A percentile compares a stretch with the other conserved stretches of the same genome.
Conservation (phyloP, 2,329 filamentous ascomycete species). For the Monilinia polystroma region DNA sequence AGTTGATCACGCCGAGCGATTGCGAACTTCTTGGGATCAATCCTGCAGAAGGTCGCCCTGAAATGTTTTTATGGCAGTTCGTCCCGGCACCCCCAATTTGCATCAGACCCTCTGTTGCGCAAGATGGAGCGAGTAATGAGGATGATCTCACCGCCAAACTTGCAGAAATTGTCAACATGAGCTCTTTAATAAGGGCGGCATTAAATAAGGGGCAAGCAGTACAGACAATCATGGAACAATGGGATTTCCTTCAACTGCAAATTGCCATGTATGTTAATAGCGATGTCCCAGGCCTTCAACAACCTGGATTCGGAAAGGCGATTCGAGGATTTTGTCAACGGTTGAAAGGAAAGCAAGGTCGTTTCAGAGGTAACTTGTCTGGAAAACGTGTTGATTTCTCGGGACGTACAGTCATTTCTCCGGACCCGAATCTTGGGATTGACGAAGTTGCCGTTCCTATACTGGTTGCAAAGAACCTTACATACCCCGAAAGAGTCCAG, state of each 20-base stretch:
- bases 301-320: conserved; percentile 80
- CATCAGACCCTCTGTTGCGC: conserved; percentile 88
- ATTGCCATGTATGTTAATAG: conserved; percentile 98
- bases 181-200: conserved; percentile 79
- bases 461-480: conserved; percentile 92
- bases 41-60: conserved; percentile 80
- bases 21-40: conserved; percentile 90
- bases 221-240: conserved; percentile 92
- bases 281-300: conserved; percentile 88
- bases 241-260: conserved; percentile 94
- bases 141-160: conserved; percentile 96
- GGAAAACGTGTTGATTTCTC: conserved; percentile 99
- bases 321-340: conserved; percentile 94
- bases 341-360: conserved; percentile 94
- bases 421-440: conserved; percentile 89
- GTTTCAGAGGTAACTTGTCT: conserved; percentile 93
- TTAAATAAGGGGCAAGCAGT: conserved; percentile 81
- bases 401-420: conserved; percentile 94
- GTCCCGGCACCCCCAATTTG: conserved; percentile 91
- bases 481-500: conserved; percentile 87
- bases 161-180: conserved; percentile 93
- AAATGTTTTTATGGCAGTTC: conserved; percentile 98
- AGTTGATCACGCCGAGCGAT: conserved; percentile 78
- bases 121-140: conserved; percentile 90
- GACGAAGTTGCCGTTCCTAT: conserved; percentile 91